phyloP scores from a whole-genome alignment of 768 basidiomycete species.

The Rhodotorula toruloides region DNA sequence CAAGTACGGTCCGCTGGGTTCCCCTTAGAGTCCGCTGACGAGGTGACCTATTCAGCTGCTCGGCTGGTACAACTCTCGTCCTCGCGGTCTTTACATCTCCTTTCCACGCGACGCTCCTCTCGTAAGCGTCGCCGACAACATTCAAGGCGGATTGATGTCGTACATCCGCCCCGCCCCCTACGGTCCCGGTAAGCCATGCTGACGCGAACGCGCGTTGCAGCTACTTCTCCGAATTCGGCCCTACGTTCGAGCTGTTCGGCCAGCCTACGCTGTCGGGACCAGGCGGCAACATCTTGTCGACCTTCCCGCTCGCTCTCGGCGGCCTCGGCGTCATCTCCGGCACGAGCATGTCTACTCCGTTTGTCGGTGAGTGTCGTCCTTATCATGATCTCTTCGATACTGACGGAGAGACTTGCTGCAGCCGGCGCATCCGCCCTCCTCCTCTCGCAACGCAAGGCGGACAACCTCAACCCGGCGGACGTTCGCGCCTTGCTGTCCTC shows the following conservation, averaged over 20 bases:
- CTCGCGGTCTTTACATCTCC: neutral
- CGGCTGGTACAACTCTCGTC: constrained; percentile 2
- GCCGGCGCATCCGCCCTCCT: constrained; percentile 48
- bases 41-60: too few species aligned
- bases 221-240: constrained; percentile 54
- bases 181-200: neutral
- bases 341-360: constrained; percentile 29
- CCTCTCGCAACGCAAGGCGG: constrained; percentile 42
- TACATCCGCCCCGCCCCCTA: neutral
- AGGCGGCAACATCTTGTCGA: constrained; percentile 39
- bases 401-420: neutral
- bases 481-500: constrained; percentile 41
- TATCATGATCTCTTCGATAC: too few species aligned
- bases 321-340: constrained; percentile 34
- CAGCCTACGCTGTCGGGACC: constrained; percentile 37
- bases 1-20: neutral
- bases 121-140: neutral
- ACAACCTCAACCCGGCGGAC: constrained; percentile 33
- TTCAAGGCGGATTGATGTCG: constrained; percentile 7
- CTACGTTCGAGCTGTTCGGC: constrained; percentile 56
- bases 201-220: neutral
- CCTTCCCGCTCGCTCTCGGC: constrained; percentile 28
- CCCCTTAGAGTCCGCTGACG: neutral
- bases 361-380: constrained; percentile 6
- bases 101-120: constrained; percentile 5